Evolutionary conservation across 257 asterid genomes (phyloP), one percentile per base, ranked within the genome.

Genomic region (Solanum bukasovii): DNA sequence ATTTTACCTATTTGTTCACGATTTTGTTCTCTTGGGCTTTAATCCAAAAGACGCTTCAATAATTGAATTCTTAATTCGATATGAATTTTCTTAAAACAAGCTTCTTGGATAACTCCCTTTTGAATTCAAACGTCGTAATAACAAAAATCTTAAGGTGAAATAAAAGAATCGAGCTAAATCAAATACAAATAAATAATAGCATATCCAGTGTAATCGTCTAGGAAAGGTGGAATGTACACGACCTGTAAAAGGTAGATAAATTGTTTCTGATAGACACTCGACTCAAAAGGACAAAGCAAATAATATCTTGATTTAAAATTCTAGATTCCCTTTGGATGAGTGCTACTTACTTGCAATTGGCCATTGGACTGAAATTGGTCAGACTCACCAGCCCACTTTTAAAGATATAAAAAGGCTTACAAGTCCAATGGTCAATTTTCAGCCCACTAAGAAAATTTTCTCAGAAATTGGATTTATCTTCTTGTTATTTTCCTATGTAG

Each of bases 151-250:
- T 70, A 29, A 29, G 38, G 13, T 29, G n/a, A 70, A 9, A 29
- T 14, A 29, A 68, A 27, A 13, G 11, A 29, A 29, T 70, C 6
- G 12, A 6, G 5, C 5, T 20, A 70, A 70, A 70, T 7, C 23
- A 34, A 29, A 70, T 70, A 3, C 11, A 8, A 8, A 73, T 5
- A 33, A 9, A 34, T 2, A 73, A 20, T 7, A 73, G 3, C n/a
- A 34, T 34, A 72, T 20, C 1, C 4, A 34, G 3, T 4, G 46
- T 34, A 35, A 34, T 20, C 27, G 3, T 35, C 1, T 35, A 7
- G 0, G 0, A 2, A 35, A 3, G 1, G 0, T 74, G 0, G 9
- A 9, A 14, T 35, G 1, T 21, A 74, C 10, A 9, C 4, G 0
- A 33, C 2, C 4, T 16, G 1, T 73, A 72, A 5, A 73, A 9